Percentiles rank a stretch among this genome's conserved stretches.
Conservation (phyloP, 805 yeast species). For the Cyberlindnera americana region DNA sequence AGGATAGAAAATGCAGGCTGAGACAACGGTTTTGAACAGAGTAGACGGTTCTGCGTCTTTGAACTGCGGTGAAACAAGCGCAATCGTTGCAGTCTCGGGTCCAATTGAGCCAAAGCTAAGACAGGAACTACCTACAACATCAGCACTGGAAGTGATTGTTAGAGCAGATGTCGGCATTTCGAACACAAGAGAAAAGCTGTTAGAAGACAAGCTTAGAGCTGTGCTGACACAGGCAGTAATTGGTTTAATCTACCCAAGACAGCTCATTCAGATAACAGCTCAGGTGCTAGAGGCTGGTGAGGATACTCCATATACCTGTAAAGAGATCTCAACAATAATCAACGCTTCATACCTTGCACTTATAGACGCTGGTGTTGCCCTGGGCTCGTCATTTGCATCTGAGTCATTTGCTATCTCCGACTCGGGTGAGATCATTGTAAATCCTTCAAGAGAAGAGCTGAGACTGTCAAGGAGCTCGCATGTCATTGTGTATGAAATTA, state of each 20-base stretch:
- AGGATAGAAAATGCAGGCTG: constrained; percentile 10
- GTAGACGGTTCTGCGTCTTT: constrained; percentile 82
- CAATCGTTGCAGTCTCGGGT: constrained; percentile 79
- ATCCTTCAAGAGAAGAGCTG: constrained; percentile 47
- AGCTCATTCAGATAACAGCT: constrained; percentile 63
- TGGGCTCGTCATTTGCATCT: constrained; percentile 60
- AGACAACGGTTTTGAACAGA: constrained; percentile 37
- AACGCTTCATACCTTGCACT: constrained; percentile 75
- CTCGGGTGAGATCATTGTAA: constrained; percentile 31
- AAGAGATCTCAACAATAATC: constrained; percentile 34
- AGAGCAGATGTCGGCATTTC: constrained; percentile 78
- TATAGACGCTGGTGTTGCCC: constrained; percentile 73
- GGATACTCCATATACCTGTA: constrained; percentile 28
- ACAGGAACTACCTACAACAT: constrained; percentile 78
- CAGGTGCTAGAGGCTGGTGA: constrained; percentile 60
- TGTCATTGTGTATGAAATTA: constrained; percentile 56
- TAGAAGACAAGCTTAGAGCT: constrained; percentile 68
- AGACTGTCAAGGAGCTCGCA: constrained; percentile 54
- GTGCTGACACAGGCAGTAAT: constrained; percentile 59
- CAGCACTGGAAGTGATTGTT: constrained; percentile 73
- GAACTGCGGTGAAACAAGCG: constrained; percentile 47
- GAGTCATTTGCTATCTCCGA: constrained; percentile 42
- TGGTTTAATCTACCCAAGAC: constrained; percentile 71
- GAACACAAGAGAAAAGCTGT: constrained; percentile 65
- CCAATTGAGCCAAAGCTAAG: constrained; percentile 82